These are phyloP conservation scores for Backusella circina DNA, from an alignment of 192 early-diverging fungal species.

Conservation along the genomic window DNA sequence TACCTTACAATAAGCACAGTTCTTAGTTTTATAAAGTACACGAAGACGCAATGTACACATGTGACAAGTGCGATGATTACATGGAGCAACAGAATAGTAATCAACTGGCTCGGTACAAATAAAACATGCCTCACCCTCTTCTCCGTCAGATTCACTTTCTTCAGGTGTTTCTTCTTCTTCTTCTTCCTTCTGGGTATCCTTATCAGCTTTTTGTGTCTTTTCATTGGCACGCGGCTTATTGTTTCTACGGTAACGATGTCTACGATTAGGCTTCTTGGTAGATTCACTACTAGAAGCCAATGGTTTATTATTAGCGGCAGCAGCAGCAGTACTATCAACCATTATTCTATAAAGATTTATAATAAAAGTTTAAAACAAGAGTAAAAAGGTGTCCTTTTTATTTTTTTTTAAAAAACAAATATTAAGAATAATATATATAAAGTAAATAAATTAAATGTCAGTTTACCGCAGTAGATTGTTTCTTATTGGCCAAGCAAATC, in stretches of 20 bases:
- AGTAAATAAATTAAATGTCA: background rate
- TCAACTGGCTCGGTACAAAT: slow-evolving; percentile 86
- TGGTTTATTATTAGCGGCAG: background rate
- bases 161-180: slow-evolving; percentile 11
- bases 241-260: background rate
- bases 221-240: background rate
- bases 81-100: slow-evolving; percentile 81
- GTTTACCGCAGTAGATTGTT: background rate
- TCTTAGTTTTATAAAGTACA: slow-evolving; percentile 80
- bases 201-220: background rate
- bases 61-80: slow-evolving; percentile 94
- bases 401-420: background rate
- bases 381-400: background rate
- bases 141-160: slow-evolving; percentile 22
- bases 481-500: background rate
- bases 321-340: background rate
- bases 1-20: slow-evolving; percentile 92
- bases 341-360: background rate
- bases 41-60: slow-evolving; percentile 88
- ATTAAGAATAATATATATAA: background rate
- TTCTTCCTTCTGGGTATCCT: background rate
- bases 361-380: background rate
- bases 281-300: background rate
- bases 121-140: slow-evolving; percentile 58
- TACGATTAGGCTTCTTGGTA: background rate